These are phyloP conservation scores for Tremellales sp. DNA, from an alignment of 1,284 basidiomycete species.

Conservation along the genomic window DNA sequence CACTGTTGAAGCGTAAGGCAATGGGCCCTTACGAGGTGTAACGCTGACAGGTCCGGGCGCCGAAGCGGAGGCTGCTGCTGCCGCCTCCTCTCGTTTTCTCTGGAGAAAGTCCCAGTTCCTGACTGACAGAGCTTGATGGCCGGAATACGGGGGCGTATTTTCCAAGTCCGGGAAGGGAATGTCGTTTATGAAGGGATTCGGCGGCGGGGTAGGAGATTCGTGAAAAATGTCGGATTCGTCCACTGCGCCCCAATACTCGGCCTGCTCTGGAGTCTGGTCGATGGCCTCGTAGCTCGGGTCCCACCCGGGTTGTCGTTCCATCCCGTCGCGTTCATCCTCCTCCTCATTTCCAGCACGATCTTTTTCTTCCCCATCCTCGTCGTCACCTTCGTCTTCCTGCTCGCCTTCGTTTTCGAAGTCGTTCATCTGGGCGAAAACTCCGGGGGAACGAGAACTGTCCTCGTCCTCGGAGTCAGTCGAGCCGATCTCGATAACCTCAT, in stretches of 20 bases:
- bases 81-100: too few species aligned
- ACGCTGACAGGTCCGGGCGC: too few species aligned
- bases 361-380: neutral
- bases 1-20: too few species aligned
- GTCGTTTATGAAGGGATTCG: neutral
- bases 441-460: too few species aligned
- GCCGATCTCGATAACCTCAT: neutral
- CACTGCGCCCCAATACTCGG: too few species aligned
- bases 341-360: neutral
- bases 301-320: neutral
- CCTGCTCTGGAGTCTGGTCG: too few species aligned
- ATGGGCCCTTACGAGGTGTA: too few species aligned
- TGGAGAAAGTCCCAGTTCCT: too few species aligned
- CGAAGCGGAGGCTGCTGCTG: too few species aligned
- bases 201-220: neutral
- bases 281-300: too few species aligned
- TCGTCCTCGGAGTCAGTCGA: neutral
- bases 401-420: neutral
- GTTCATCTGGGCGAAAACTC: too few species aligned
- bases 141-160: neutral
- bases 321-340: neutral
- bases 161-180: neutral
- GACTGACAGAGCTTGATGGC: too few species aligned
- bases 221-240: neutral
- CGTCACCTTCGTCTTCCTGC: neutral